Conservation (phyloP, 495 filamentous ascomycete species). For the Talaromyces adpressus region DNA sequence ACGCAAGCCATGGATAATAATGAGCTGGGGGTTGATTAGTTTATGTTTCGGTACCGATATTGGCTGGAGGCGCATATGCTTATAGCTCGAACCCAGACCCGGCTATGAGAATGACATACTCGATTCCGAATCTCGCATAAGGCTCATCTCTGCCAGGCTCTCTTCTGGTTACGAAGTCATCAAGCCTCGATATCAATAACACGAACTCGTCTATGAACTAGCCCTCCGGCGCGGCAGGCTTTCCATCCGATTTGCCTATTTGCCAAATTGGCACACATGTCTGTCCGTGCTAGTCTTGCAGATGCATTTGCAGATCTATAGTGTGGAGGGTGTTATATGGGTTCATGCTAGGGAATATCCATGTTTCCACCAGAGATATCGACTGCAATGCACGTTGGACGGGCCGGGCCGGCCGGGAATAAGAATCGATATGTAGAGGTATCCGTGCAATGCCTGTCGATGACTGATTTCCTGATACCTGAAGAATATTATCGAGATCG, state of each 20-base stretch:
- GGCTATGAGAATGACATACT: neutral
- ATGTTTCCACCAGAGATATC: neutral
- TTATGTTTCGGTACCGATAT: neutral
- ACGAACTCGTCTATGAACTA: neutral
- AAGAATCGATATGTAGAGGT: neutral
- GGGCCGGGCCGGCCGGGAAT: neutral
- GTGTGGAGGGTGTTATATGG: neutral
- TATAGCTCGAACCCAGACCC: neutral
- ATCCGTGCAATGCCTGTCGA: neutral
- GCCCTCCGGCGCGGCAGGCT: neutral
- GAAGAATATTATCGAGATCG: neutral
- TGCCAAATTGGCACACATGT: neutral
- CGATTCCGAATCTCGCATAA: constrained; percentile 2
- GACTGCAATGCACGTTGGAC: neutral
- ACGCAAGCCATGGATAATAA: neutral
- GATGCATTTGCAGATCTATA: neutral
- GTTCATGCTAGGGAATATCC: neutral
- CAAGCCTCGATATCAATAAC: neutral
- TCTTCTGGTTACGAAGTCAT: neutral
- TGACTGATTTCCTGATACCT: neutral
- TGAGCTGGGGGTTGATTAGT: neutral
- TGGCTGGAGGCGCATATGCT: neutral
- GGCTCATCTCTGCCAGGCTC: neutral
- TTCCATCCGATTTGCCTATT: neutral
- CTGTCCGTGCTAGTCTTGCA: neutral